Base-by-base conservation (phyloP, 352 stramenopile genomes). In the Phytopythium vexans region DNA sequence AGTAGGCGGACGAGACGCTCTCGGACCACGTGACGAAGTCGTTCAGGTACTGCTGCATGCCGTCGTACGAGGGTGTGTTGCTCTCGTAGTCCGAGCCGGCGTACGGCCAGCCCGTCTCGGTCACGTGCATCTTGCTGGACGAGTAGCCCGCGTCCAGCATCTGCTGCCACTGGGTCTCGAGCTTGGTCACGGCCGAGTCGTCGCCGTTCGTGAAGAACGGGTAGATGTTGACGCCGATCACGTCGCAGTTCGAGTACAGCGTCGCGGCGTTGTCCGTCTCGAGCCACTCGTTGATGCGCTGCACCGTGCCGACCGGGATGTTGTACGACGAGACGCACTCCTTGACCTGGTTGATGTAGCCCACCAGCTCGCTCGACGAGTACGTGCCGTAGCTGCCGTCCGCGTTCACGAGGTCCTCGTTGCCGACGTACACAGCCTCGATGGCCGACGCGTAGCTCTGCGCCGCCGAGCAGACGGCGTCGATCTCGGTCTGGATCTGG, bases 231-330 rank as follows among this genome's bases (percentile, higher is more conserved):
- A 84, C 76, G 12, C 70, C 60, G 35, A 73, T 47, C 3, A 64
- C 27, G 34, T 74, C 66, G 7, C 38, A 68, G 35, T 73, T 70
- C 27, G 43, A 63, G 5, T 53, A 81, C 42, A 89, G 48, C 33
- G 59, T 42, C 0, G 61, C 57, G 16, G 65, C 62, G 36, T 65
- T 69, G 4, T 70, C 49, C 2, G 71, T 71, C 49, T 47, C 45
- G 8, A 83, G 52, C 76, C 76, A 87, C 59, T 86, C 76, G 52
- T 83, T 82, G 50, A 88, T 86, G 15, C 76, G 72, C 60, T 88
- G 77, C 1, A 87, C 77, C 0, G 82, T 78, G 14, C 79, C 79
- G 35, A 92, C 79, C 0, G 70, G 66, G 14, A 89, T 68, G 48
- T 52, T 57, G 8, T 42, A 58, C 38, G 54, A 59, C 32, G 48